Evolutionary conservation across 352 stramenopile genomes (phyloP), one percentile per base, ranked within the genome.

Genomic region (Phytophthora sp.): DNA sequence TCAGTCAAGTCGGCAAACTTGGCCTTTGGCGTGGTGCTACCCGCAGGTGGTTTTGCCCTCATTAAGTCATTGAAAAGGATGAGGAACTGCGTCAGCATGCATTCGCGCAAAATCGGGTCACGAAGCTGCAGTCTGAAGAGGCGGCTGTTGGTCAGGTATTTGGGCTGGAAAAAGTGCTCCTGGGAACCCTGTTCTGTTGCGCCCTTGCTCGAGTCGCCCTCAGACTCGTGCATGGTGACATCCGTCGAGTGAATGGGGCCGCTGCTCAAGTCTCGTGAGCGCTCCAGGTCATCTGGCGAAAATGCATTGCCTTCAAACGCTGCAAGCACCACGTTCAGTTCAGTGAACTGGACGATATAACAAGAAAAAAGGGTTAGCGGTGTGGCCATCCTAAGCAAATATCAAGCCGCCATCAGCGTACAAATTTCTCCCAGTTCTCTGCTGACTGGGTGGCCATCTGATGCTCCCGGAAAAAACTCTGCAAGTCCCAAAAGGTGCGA

Each of bases 81-180:
- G 41, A 93, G 66, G 60, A 95, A 92, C 72, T 96, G 89, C 20
- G 86, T 94, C 47, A 96, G 57, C 78, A 98, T 94, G 69, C 90
- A 90, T 64, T 96, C 84, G 6, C 91, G 84, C 39, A 98, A 58
- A 53, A 95, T 91, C 31, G 91, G 90, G 67, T 98, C 91, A 36
- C 88, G 88, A 35, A 98, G 71, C 73, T 98, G 91, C 12, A 98
- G 83, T 30, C 88, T 84, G 46, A 98, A 95, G 1, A 98, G 80
- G 11, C 91, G 86, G 57, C 89, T 97, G 66, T 94, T 98, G 20
- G 90, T 97, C 27, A 98, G 69, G 71, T 98, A 98, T 71, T 98
- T 98, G 36, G 89, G 88, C 74, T 95, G 88, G 57, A 97, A 97
- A 62, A 96, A 98, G 42, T 92, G 84, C 29, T 93, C 86, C 16